These are phyloP conservation scores for Physcomitrellopsis africana DNA, from an alignment of 225 moss, liverwort and hornwort genomes.

Conservation along the genomic window DNA sequence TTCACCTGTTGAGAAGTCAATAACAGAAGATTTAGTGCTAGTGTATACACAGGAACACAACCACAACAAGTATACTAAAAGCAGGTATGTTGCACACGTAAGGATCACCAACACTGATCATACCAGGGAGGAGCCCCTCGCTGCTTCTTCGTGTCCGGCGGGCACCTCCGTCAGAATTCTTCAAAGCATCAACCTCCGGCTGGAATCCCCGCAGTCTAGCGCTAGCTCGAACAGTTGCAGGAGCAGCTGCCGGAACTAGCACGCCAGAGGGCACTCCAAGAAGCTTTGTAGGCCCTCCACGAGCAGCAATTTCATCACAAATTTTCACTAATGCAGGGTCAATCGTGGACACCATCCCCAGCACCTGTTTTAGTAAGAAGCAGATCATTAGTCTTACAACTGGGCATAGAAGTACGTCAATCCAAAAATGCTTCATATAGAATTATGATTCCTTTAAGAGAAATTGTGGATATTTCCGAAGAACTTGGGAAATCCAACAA, in stretches of 20 bases:
- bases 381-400: slow-evolving; percentile 10
- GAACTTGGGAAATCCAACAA: not conserved
- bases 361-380: slow-evolving; percentile 51
- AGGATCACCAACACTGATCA: slow-evolving; percentile 10
- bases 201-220: slow-evolving; percentile 73
- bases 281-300: slow-evolving; percentile 58
- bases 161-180: slow-evolving; percentile 44
- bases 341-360: slow-evolving; percentile 76
- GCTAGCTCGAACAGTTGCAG: slow-evolving; percentile 67
- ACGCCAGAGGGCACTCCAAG: slow-evolving; percentile 54
- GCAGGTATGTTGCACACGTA: not conserved
- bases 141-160: slow-evolving; percentile 62
- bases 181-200: slow-evolving; percentile 60
- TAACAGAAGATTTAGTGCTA: not conserved
- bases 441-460: not conserved
- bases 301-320: slow-evolving; percentile 66
- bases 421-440: not conserved
- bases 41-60: not conserved
- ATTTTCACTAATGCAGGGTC: slow-evolving; percentile 69
- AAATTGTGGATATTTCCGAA: not conserved
- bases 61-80: not conserved
- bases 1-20: slow-evolving; percentile 34
- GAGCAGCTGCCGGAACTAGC: slow-evolving; percentile 49
- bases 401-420: not conserved
- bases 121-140: slow-evolving; percentile 66